A percentile compares a stretch with the other conserved stretches of the same genome.
Conservation (phyloP, 257 asterid species). For the Nicotiana otophora region DNA sequence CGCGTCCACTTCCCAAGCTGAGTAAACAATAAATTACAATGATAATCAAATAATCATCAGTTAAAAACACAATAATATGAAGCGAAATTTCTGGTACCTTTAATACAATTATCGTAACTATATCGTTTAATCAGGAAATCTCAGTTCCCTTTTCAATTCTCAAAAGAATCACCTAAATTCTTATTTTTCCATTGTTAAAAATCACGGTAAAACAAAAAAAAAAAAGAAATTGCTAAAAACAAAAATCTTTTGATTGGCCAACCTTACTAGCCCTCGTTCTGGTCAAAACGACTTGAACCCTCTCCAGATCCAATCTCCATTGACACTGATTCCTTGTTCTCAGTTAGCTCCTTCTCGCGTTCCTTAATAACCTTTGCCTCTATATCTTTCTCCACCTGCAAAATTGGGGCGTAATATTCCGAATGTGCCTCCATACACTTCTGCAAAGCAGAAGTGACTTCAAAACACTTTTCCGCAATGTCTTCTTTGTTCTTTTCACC, state of each 20-base stretch:
- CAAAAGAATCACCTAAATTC: not conserved
- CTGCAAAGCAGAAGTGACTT: conserved; percentile 44
- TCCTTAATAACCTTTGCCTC: conserved; percentile 46
- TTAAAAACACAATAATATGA: no score
- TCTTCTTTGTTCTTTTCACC: conserved; percentile 55
- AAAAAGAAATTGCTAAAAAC: not conserved
- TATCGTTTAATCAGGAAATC: no score
- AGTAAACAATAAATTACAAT: no score
- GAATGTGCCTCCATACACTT: conserved; percentile 77
- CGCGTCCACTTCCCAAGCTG: no score
- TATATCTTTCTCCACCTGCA: conserved; percentile 58
- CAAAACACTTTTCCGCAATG: conserved; percentile 51
- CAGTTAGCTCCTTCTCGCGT: conserved; percentile 20
- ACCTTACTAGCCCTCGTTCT: conserved; percentile 14
- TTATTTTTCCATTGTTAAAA: not conserved
- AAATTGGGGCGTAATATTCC: conserved; percentile 59
- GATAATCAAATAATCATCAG: no score
- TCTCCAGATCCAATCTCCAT: conserved; percentile 11
- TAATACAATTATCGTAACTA: no score
- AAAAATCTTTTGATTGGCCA: not conserved
- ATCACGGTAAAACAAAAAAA: not conserved
- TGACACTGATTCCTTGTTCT: not conserved
- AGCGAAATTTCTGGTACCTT: no score
- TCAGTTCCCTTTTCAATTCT: no score
- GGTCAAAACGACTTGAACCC: conserved; percentile 19